phyloP scores from a whole-genome alignment of 176 grass and related monocot species.

The Carex scoparia region DNA sequence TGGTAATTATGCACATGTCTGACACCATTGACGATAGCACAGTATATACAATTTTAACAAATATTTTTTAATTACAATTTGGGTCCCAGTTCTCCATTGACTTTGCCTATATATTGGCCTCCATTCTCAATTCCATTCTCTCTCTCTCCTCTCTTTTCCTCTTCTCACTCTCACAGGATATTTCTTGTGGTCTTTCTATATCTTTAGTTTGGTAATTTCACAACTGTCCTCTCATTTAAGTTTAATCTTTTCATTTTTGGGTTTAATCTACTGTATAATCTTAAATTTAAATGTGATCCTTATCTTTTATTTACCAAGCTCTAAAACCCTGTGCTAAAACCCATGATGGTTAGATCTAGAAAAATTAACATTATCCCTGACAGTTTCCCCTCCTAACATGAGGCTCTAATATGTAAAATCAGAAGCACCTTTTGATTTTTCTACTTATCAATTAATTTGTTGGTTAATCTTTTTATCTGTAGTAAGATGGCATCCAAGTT shows the following conservation, averaged over 20 bases:
- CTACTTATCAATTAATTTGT: neutral
- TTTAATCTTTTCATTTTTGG: neutral
- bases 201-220: conserved; percentile 5
- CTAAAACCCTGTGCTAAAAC: conserved; percentile 8
- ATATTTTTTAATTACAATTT: conserved; percentile 1
- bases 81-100: neutral
- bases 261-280: neutral
- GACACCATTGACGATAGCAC: neutral
- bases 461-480: neutral
- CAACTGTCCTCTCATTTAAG: neutral
- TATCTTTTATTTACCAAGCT: neutral
- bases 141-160: conserved; percentile 14
- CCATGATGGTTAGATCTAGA: neutral
- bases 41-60: neutral
- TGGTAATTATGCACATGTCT: neutral
- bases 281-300: neutral
- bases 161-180: neutral
- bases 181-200: neutral
- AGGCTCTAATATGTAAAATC: neutral
- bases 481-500: conserved; percentile 67
- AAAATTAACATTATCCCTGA: neutral
- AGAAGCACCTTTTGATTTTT: conserved; percentile 19
- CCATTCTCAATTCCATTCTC: neutral
- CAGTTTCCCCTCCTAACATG: neutral
- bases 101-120: conserved; percentile 26